Percentiles rank a stretch among this genome's conserved stretches.
phyloP scores from a whole-genome alignment of 805 yeast species.

The Blastobotrys mokoenaii region DNA sequence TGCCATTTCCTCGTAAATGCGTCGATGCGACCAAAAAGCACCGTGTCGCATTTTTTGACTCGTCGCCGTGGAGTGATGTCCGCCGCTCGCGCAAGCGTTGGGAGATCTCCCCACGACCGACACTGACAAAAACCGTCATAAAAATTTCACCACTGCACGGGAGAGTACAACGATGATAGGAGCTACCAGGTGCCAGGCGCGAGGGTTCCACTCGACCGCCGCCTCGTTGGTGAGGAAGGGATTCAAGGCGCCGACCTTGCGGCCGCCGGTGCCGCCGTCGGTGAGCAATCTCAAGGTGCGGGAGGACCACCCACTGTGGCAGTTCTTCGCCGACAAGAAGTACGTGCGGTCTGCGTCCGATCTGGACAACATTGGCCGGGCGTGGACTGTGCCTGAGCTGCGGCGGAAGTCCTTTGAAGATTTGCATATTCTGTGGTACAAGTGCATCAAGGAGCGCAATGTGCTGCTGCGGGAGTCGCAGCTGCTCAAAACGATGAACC shows the following conservation, averaged over 20 bases:
- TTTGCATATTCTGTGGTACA: slow-evolving; percentile 85
- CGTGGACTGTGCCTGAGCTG: slow-evolving; percentile 85
- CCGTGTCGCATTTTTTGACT: too few relatives aligned
- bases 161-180: too few relatives aligned
- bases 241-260: slow-evolving; percentile 31
- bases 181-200: too few relatives aligned
- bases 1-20: too few relatives aligned
- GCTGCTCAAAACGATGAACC: slow-evolving; percentile 36
- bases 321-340: slow-evolving; percentile 62
- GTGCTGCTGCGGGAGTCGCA: slow-evolving; percentile 66
- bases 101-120: too few relatives aligned
- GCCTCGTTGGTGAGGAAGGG: not conserved
- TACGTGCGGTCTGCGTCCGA: slow-evolving; percentile 54
- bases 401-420: slow-evolving; percentile 89
- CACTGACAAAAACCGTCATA: too few relatives aligned
- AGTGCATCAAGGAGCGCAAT: slow-evolving; percentile 76
- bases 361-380: slow-evolving; percentile 38
- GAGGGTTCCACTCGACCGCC: not conserved
- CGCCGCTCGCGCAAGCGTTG: too few relatives aligned
- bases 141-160: too few relatives aligned
- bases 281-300: slow-evolving; percentile 60
- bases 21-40: too few relatives aligned
- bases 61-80: too few relatives aligned
- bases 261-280: slow-evolving; percentile 82
- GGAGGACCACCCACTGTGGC: slow-evolving; percentile 93